Evolutionary conservation across 1,139 yeast genomes (phyloP).

Genomic region (Saccharomycopsis hybrid): DNA sequence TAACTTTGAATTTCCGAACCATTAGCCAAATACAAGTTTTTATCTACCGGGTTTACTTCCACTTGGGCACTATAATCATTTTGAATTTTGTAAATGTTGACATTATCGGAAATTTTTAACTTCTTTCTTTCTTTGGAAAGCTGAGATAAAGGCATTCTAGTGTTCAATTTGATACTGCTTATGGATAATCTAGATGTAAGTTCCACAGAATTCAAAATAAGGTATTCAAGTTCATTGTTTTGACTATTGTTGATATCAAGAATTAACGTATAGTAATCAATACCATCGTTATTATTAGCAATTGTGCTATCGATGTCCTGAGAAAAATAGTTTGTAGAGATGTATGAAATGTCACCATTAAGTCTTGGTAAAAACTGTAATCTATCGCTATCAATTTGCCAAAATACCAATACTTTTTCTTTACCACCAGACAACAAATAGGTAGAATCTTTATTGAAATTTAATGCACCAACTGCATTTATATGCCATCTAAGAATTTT

Average conservation of each 20-base stretch:
- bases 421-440: constrained; percentile 91
- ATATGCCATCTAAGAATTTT: constrained; percentile 62
- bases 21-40: constrained; percentile 65
- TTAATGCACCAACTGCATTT: constrained; percentile 65
- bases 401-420: constrained; percentile 87
- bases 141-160: constrained; percentile 24
- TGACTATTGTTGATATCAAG: constrained; percentile 33
- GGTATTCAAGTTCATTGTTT: constrained; percentile 51
- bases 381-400: constrained; percentile 88
- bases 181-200: constrained; percentile 72
- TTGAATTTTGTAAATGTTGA: constrained; percentile 27
- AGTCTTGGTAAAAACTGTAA: constrained; percentile 91
- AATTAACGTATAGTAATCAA: constrained; percentile 60
- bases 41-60: constrained; percentile 61
- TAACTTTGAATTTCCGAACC: constrained; percentile 73
- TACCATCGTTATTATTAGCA: constrained; percentile 26
- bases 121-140: constrained; percentile 29
- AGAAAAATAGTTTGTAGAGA: constrained; percentile 33
- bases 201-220: constrained; percentile 74
- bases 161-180: constrained; percentile 66
- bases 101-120: constrained; percentile 26
- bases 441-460: constrained; percentile 62
- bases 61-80: constrained; percentile 55
- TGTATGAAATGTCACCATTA: constrained; percentile 51
- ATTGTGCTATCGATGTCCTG: constrained; percentile 13